Conservation (phyloP, 257 asterid genomes). For the Haberlea rhodopensis region DNA sequence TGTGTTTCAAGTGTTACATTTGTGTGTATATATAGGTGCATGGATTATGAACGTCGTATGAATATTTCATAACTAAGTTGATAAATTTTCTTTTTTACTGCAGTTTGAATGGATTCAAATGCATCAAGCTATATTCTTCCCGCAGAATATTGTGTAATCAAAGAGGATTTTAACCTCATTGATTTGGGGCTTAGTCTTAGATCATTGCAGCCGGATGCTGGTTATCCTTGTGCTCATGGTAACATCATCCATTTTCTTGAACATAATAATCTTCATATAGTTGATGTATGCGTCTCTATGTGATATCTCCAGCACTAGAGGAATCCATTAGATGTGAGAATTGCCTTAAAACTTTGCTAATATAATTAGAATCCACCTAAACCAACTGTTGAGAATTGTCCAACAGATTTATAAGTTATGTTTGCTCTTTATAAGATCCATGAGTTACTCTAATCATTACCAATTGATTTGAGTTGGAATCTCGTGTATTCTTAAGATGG, state of each 20-base stretch:
- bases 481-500: no score
- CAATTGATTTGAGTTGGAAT: no score
- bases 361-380: no score
- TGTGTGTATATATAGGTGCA: slow-evolving; percentile 10
- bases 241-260: slow-evolving; percentile 6
- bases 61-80: not conserved
- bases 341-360: no score
- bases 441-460: no score
- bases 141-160: slow-evolving; percentile 46
- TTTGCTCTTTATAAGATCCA: no score
- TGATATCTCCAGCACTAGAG: no score
- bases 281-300: no score
- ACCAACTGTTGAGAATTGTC: no score
- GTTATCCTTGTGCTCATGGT: slow-evolving; percentile 50
- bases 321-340: no score
- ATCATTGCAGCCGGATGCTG: slow-evolving; percentile 56
- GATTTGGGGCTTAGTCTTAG: slow-evolving; percentile 80
- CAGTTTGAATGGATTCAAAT: slow-evolving; percentile 54
- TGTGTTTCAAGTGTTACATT: not conserved
- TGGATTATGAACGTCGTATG: not conserved
- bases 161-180: slow-evolving; percentile 54
- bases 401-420: no score
- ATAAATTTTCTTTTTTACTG: not conserved
- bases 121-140: slow-evolving; percentile 49
- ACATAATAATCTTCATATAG: not conserved